These are phyloP conservation scores for Monosporascus ibericus DNA, from an alignment of 2,329 filamentous ascomycete species.

Conservation along the genomic window DNA sequence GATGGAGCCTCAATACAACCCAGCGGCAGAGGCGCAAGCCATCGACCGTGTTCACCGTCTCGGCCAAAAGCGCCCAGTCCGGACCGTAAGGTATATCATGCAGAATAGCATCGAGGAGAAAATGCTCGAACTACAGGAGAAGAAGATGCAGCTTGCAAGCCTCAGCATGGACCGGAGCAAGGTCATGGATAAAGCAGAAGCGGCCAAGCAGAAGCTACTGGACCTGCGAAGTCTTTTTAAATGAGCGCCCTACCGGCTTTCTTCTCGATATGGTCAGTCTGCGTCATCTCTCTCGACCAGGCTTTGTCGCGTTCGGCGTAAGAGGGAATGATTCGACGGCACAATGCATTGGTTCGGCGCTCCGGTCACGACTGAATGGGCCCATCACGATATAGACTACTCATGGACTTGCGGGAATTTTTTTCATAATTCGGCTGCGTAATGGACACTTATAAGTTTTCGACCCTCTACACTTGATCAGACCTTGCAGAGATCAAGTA, in stretches of 20 bases:
- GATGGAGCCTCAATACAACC: constrained; percentile 98
- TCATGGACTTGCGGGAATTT: background rate
- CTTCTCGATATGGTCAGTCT: background rate
- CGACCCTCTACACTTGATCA: no score
- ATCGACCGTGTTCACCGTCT: constrained; percentile 88
- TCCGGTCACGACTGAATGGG: background rate
- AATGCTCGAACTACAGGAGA: constrained; percentile 82
- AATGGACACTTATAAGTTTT: background rate
- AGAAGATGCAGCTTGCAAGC: constrained; percentile 87
- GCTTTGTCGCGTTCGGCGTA: no score
- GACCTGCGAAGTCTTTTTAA: constrained; percentile 55
- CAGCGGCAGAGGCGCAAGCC: constrained; percentile 88
- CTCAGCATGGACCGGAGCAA: constrained; percentile 66
- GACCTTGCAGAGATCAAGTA: no score
- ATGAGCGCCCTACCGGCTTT: constrained; percentile 17
- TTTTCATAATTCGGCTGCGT: background rate
- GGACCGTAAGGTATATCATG: constrained; percentile 89
- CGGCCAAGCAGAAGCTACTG: constrained; percentile 56
- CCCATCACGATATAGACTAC: background rate
- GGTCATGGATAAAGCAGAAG: constrained; percentile 47
- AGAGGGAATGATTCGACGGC: background rate
- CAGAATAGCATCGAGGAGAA: constrained; percentile 85
- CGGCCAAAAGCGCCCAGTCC: constrained; percentile 82
- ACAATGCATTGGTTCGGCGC: background rate
- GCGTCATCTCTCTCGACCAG: background rate